Conservation (phyloP, 1,284 basidiomycete species). For the Malassezia arunalokei region DNA sequence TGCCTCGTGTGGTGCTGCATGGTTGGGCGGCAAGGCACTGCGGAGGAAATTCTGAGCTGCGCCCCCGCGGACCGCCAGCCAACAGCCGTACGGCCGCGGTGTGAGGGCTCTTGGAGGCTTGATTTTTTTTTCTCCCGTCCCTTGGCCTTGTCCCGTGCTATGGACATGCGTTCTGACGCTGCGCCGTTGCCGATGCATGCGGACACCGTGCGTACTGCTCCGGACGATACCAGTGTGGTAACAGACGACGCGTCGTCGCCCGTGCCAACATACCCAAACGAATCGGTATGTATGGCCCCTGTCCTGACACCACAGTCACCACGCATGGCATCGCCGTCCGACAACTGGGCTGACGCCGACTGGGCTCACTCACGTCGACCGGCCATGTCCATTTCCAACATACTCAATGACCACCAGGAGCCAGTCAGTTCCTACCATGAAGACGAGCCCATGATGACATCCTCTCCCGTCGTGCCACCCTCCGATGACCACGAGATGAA, state of each 20-base stretch:
- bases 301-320: not conserved
- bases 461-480: not conserved
- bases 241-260: not conserved
- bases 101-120: not conserved
- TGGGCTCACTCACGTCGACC: constrained; percentile 13
- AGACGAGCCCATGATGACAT: not conserved
- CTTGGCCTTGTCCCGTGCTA: too few relatives aligned
- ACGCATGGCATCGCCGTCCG: not conserved
- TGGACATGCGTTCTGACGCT: too few relatives aligned
- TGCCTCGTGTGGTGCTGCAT: not conserved
- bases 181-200: too few relatives aligned
- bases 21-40: constrained; percentile 6
- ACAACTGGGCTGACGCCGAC: constrained; percentile 3
- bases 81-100: not conserved
- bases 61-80: not conserved
- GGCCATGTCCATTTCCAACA: constrained; percentile 12
- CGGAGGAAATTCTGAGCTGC: constrained; percentile 9
- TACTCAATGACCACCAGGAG: constrained; percentile 7
- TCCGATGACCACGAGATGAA: not conserved
- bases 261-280: not conserved
- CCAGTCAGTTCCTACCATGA: not conserved
- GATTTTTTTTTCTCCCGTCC: too few relatives aligned
- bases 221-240: not conserved
- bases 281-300: not conserved
- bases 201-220: too few relatives aligned